A percentile compares a stretch with the other conserved stretches of the same genome.
phyloP scores from a whole-genome alignment of 179 eudicot genomes.

The Dionaea muscipula region DNA sequence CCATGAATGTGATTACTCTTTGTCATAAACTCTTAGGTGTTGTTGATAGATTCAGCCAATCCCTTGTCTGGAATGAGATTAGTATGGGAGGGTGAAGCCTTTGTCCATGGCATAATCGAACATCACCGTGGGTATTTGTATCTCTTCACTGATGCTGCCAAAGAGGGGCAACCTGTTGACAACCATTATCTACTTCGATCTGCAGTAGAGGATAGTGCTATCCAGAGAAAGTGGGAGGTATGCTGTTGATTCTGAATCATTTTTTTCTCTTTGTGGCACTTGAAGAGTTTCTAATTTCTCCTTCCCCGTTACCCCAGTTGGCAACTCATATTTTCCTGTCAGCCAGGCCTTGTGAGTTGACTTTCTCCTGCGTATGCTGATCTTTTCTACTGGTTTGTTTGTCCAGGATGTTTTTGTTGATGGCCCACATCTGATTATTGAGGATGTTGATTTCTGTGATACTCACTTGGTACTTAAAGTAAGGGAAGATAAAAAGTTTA shows the following conservation, averaged over 20 bases:
- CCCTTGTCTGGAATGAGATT: slow-evolving; percentile 67
- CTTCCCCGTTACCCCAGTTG: too few relatives aligned
- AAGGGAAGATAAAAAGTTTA: slow-evolving; percentile 46
- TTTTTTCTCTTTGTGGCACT: not conserved
- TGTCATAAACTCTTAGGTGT: slow-evolving; percentile 43
- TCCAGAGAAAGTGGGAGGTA: slow-evolving; percentile 76
- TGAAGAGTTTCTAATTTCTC: not conserved
- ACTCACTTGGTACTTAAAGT: slow-evolving; percentile 60
- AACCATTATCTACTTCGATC: slow-evolving; percentile 62
- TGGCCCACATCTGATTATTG: slow-evolving; percentile 47
- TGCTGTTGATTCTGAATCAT: slow-evolving; percentile 1
- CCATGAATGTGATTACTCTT: slow-evolving; percentile 8
- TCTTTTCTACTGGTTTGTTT: slow-evolving; percentile 2
- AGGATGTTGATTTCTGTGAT: slow-evolving; percentile 77
- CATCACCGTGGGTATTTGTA: slow-evolving; percentile 81
- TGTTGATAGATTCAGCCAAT: slow-evolving; percentile 64
- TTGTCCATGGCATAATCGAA: slow-evolving; percentile 72
- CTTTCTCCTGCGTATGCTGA: not conserved
- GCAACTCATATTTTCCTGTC: too few relatives aligned
- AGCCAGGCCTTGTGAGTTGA: not conserved
- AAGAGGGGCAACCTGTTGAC: slow-evolving; percentile 57
- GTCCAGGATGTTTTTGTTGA: slow-evolving; percentile 64
- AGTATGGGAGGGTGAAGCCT: slow-evolving; percentile 76
- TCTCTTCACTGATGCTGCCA: slow-evolving; percentile 68
- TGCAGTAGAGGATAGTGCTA: slow-evolving; percentile 35